A percentile compares a stretch with the other conserved stretches of the same genome.
phyloP scores from a whole-genome alignment of 192 early-diverging fungal genomes.

The Jimgerdemannia lactiflua region DNA sequence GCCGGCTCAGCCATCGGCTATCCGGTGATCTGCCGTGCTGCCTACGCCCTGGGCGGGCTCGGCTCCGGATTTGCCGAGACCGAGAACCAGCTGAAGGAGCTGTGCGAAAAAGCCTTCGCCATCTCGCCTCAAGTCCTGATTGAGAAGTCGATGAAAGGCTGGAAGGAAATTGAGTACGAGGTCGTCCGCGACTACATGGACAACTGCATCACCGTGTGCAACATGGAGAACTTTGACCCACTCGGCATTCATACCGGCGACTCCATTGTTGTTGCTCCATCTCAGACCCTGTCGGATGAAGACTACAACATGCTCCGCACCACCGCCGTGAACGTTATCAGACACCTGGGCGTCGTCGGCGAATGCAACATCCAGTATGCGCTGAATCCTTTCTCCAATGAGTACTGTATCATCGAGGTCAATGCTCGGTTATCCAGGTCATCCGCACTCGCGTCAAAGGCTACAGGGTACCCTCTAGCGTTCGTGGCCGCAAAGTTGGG shows the following conservation, averaged over 20 bases:
- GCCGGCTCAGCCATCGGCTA: conserved; percentile 91
- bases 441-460: conserved; percentile 95
- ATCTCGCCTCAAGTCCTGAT: conserved; percentile 93
- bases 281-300: conserved; percentile 95
- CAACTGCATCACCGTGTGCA: conserved; percentile 99
- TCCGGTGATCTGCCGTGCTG: conserved; percentile 95
- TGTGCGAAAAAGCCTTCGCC: conserved; percentile 88
- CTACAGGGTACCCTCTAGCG: conserved; percentile 97
- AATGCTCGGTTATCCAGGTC: conserved; percentile 94
- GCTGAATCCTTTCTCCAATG: conserved; percentile 89
- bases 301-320: conserved; percentile 99
- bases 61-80: conserved; percentile 97
- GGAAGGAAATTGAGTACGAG: conserved; percentile 99
- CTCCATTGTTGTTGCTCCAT: conserved; percentile 97
- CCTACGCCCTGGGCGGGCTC: conserved; percentile 94
- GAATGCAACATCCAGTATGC: conserved; percentile 99
- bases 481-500: conserved; percentile 98
- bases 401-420: conserved; percentile 99
- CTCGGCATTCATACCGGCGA: conserved; percentile 99
- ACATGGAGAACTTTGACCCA: conserved; percentile 99
- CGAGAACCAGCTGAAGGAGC: conserved; percentile 73
- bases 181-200: conserved; percentile 92
- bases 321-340: conserved; percentile 94
- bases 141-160: conserved; percentile 98
- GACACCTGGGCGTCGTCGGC: conserved; percentile 97